Evolutionary conservation across 129 eudicot species (phyloP).

Genomic region (Chrysanthemum seticuspe): DNA sequence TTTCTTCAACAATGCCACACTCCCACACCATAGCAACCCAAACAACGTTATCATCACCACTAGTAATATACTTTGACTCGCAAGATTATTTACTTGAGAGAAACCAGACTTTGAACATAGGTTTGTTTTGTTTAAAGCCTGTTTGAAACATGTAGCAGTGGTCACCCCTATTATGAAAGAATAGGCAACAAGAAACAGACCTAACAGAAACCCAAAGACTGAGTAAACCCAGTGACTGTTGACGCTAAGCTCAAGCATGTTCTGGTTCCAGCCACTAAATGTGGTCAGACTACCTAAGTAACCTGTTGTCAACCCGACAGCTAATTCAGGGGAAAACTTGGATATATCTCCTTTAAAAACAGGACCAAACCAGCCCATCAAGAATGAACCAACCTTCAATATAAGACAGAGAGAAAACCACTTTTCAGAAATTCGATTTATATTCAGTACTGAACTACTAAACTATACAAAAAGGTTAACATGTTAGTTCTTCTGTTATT

Average conservation of each 20-base stretch:
- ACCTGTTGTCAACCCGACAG: slow-evolving; percentile 84
- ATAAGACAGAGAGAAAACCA: background rate
- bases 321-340: slow-evolving; percentile 66
- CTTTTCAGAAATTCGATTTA: too few relatives aligned
- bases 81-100: slow-evolving; percentile 22
- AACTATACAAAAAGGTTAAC: too few relatives aligned
- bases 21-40: slow-evolving; percentile 54
- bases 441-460: too few relatives aligned
- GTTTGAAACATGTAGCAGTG: slow-evolving; percentile 67
- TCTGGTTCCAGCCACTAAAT: slow-evolving; percentile 98
- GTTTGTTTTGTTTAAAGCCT: slow-evolving; percentile 32
- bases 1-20: slow-evolving; percentile 42
- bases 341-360: slow-evolving; percentile 72
- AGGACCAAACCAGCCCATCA: slow-evolving; percentile 95
- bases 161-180: slow-evolving; percentile 70
- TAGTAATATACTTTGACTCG: slow-evolving; percentile 31
- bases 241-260: slow-evolving; percentile 85
- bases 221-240: slow-evolving; percentile 72
- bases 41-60: slow-evolving; percentile 41
- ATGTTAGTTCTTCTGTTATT: too few relatives aligned
- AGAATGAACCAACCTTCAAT: slow-evolving; percentile 78
- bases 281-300: slow-evolving; percentile 94
- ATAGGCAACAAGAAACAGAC: slow-evolving; percentile 61
- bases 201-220: slow-evolving; percentile 63
- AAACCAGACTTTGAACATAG: slow-evolving; percentile 22